A percentile compares a stretch with the other conserved stretches of the same genome.
Evolutionary conservation across 2,329 filamentous ascomycete genomes (phyloP).

Genomic region (Exophiala spinifera): DNA sequence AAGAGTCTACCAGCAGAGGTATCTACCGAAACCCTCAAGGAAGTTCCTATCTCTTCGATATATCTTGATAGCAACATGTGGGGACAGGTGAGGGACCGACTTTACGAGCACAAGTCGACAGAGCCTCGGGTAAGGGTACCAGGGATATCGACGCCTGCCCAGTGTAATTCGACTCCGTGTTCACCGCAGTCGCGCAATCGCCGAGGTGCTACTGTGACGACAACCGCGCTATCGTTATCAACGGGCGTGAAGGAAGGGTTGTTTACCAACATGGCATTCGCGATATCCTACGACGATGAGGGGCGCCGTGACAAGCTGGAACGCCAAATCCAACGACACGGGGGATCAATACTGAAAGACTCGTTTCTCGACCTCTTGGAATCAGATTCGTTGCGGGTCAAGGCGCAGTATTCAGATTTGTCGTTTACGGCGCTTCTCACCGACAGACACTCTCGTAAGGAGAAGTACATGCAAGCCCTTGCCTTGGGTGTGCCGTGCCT

Average conservation of each 20-base stretch:
- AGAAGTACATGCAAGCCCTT: slow-evolving; percentile 92
- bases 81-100: slow-evolving; percentile 44
- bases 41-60: slow-evolving; percentile 43
- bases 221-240: background rate
- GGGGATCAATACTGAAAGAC: slow-evolving; percentile 66
- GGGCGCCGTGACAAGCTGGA: slow-evolving; percentile 58
- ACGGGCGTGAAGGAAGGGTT: slow-evolving; percentile 41
- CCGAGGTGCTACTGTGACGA: slow-evolving; percentile 19
- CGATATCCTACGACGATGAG: slow-evolving; percentile 68
- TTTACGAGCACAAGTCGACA: slow-evolving; percentile 32
- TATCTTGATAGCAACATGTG: slow-evolving; percentile 48
- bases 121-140: slow-evolving; percentile 24
- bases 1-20: slow-evolving; percentile 39
- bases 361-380: slow-evolving; percentile 79
- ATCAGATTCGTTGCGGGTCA: slow-evolving; percentile 52
- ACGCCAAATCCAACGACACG: slow-evolving; percentile 64
- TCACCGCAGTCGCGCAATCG: slow-evolving; percentile 50
- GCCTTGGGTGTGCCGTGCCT: slow-evolving; percentile 86
- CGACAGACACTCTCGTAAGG: slow-evolving; percentile 78
- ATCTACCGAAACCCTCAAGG: slow-evolving; percentile 34
- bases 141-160: slow-evolving; percentile 38
- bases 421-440: slow-evolving; percentile 85
- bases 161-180: slow-evolving; percentile 39
- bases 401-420: slow-evolving; percentile 49
- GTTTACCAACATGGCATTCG: slow-evolving; percentile 83